Evolutionary conservation across 129 eudicot species (phyloP).

Genomic region (Tagetes erecta): DNA sequence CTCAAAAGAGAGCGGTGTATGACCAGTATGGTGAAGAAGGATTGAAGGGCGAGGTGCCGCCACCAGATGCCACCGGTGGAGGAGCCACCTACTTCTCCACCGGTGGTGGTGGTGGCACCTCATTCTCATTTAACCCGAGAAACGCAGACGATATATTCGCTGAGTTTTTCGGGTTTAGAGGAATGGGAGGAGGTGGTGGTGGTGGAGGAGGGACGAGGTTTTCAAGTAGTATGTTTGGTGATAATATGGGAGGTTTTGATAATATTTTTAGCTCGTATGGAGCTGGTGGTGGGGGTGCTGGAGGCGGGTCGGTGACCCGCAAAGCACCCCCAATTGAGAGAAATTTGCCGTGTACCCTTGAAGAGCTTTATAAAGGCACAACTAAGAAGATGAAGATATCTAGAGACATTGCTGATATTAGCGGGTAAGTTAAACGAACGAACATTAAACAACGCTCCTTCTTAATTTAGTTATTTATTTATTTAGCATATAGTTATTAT

Average conservation of each 20-base stretch:
- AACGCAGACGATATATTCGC: conserved; percentile 61
- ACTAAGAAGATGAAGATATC: conserved; percentile 72
- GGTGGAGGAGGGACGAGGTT: too few species aligned
- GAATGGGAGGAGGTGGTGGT: conserved; percentile 29
- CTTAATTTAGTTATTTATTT: too few species aligned
- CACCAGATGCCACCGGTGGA: conserved; percentile 64
- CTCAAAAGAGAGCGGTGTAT: conserved; percentile 59
- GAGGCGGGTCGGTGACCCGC: conserved; percentile 28
- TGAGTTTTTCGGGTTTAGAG: conserved; percentile 51
- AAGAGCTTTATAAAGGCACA: conserved; percentile 63
- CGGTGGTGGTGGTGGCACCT: conserved; percentile 34
- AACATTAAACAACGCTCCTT: too few species aligned
- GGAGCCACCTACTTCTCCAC: conserved; percentile 55
- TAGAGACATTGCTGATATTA: conserved; percentile 49
- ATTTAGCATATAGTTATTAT: too few species aligned
- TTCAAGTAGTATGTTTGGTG: conserved; percentile 37
- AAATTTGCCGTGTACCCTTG: conserved; percentile 55
- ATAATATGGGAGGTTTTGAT: conserved; percentile 34
- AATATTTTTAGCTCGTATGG: conserved; percentile 33
- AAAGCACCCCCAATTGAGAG: conserved; percentile 57
- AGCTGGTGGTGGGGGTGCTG: conserved; percentile 21
- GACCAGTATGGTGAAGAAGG: conserved; percentile 79
- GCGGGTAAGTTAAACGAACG: conserved; percentile 46
- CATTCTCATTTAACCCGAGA: conserved; percentile 41
- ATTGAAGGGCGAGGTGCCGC: conserved; percentile 59